These are phyloP conservation scores for Candida qinlingensis DNA, from an alignment of 805 yeast genomes.

Conservation along the genomic window DNA sequence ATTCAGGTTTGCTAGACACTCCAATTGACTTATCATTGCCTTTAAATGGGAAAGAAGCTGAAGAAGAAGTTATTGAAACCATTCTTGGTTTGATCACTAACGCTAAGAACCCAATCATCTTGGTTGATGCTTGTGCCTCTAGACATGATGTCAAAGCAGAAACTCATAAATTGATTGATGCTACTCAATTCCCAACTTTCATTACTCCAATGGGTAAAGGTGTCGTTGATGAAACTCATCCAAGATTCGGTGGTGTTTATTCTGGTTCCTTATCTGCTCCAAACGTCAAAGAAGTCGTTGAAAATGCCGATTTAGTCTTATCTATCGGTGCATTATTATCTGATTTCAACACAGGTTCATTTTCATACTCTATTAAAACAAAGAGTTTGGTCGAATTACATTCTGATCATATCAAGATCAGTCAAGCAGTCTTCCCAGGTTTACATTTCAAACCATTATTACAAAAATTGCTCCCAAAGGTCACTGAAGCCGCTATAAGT, in stretches of 20 bases:
- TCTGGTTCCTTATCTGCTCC: constrained; percentile 75
- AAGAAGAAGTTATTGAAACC: constrained; percentile 53
- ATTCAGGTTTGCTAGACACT: constrained; percentile 48
- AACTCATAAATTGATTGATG: constrained; percentile 54
- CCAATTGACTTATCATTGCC: constrained; percentile 59
- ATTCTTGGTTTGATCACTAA: constrained; percentile 46
- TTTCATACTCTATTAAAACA: constrained; percentile 70
- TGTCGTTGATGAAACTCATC: constrained; percentile 63
- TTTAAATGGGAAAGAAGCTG: constrained; percentile 56
- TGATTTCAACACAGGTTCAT: constrained; percentile 88
- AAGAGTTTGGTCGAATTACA: constrained; percentile 75
- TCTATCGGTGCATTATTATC: constrained; percentile 81
- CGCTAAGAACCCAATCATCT: constrained; percentile 66
- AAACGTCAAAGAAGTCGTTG: constrained; percentile 66
- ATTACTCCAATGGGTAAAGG: constrained; percentile 92
- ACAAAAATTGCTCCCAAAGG: constrained; percentile 34
- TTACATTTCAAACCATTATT: constrained; percentile 62
- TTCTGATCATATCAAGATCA: constrained; percentile 68
- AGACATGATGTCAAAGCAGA: constrained; percentile 66
- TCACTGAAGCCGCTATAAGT: constrained; percentile 34
- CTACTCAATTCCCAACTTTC: constrained; percentile 75
- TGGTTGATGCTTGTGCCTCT: constrained; percentile 84
- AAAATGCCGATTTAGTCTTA: constrained; percentile 66
- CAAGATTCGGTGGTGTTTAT: constrained; percentile 79
- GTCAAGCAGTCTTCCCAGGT: constrained; percentile 64